Evolutionary conservation across 2,329 filamentous ascomycete species (phyloP).

Genomic region (Colletotrichum theobromicola): DNA sequence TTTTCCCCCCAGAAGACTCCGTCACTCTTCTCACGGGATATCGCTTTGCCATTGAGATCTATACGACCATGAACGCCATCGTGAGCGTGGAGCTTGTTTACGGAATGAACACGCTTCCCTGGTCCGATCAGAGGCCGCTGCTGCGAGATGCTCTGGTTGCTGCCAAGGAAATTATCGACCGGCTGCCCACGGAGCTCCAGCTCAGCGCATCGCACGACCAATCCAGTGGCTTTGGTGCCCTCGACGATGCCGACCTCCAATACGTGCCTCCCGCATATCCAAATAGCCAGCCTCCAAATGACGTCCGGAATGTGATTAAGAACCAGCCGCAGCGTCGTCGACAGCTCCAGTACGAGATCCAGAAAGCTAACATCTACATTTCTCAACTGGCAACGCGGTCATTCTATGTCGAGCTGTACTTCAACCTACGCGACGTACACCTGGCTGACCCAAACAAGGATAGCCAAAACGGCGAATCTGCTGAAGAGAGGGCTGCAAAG

Average conservation of each 20-base stretch:
- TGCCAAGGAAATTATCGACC: conserved; percentile 72
- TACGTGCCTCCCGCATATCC: conserved; percentile 59
- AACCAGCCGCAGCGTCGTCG: conserved; percentile 56
- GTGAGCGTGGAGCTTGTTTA: conserved; percentile 84
- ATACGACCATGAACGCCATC: conserved; percentile 79
- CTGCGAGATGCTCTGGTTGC: conserved; percentile 73
- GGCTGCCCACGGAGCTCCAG: conserved; percentile 72
- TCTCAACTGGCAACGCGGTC: conserved; percentile 83
- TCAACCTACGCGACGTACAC: conserved; percentile 74
- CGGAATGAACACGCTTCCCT: conserved; percentile 78
- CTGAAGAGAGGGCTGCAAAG: conserved; percentile 41
- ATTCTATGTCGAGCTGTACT: conserved; percentile 87
- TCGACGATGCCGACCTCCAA: conserved; percentile 52
- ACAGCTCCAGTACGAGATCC: conserved; percentile 81
- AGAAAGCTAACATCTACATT: conserved; percentile 88
- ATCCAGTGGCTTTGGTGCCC: conserved; percentile 38
- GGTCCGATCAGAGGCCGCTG: conserved; percentile 77
- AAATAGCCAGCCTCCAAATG: conserved; percentile 50
- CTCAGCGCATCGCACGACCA: conserved; percentile 49
- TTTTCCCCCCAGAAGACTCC: conserved; percentile 70
- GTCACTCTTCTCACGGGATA: conserved; percentile 80
- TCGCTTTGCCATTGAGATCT: conserved; percentile 79
- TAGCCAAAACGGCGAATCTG: conserved; percentile 35
- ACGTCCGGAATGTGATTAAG: conserved; percentile 55
- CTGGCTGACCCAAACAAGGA: conserved; percentile 48